phyloP scores from a whole-genome alignment of 2,329 filamentous ascomycete species.

The Ceratocystis smalleyi region DNA sequence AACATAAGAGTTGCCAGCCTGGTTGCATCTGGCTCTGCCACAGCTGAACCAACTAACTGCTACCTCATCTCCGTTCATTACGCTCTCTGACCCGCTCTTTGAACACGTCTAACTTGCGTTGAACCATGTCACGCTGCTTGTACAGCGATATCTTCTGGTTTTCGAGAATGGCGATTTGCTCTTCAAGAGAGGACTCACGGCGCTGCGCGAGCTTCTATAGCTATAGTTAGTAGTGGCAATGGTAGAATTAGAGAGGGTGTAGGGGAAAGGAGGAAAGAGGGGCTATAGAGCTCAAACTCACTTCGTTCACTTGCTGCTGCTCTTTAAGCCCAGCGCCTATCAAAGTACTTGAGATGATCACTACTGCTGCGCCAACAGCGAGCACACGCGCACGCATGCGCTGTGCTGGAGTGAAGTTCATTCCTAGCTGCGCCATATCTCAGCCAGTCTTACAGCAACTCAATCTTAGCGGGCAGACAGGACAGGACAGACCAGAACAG shows the following conservation, averaged over 20 bases:
- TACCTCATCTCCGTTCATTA: constrained; percentile 21
- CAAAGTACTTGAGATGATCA: constrained; percentile 32
- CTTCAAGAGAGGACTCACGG: constrained; percentile 26
- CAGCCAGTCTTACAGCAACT: neutral
- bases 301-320: constrained; percentile 32
- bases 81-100: constrained; percentile 27
- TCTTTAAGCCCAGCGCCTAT: constrained; percentile 36
- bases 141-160: constrained; percentile 28
- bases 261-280: neutral
- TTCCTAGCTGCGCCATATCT: neutral
- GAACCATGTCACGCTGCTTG: constrained; percentile 26
- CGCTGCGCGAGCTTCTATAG: constrained; percentile 25
- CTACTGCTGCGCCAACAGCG: constrained; percentile 32
- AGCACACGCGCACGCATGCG: constrained; percentile 19
- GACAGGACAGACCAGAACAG: too few species aligned
- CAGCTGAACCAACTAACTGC: too few species aligned
- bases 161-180: constrained; percentile 33
- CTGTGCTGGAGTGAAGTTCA: constrained; percentile 3
- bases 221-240: neutral
- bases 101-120: constrained; percentile 30
- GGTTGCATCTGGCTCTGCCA: too few species aligned
- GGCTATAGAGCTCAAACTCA: constrained; percentile 19
- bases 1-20: too few species aligned
- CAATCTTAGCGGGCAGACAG: neutral
- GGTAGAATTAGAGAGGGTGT: too few species aligned